Evolutionary conservation across 2,329 filamentous ascomycete genomes (phyloP), one percentile per base, ranked within the genome.

Genomic region (Clonostachys rhizophaga): DNA sequence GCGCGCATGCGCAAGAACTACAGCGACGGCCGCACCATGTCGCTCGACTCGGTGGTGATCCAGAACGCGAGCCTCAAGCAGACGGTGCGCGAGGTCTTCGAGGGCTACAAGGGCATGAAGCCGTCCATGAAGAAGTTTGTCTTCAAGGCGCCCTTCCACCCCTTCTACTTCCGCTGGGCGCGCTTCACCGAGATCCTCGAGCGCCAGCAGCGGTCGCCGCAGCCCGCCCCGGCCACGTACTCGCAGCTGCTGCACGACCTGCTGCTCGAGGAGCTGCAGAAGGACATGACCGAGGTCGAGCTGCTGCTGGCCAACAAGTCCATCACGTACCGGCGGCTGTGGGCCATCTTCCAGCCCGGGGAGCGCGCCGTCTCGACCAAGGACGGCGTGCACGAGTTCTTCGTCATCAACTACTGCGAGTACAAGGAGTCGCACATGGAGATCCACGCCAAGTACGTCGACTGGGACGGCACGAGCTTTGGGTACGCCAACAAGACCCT

Each of bases 331-430:
- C 89, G 95, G 48, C 76, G 95, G 4, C 71, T 95, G 2, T 95
- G 91, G 91, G 89, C 90, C 0, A 69, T 96, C 4, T 95, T 87
- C 77, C 95, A 94, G 59, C 91, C 91, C 0, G 88, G 90, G 56
- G 90, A 88, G 0, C 79, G 95, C 17, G 86, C 83, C 1, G 92
- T 86, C 61, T 82, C 86, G 0, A 80, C 82, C 0, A 92, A 88
- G 0, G 95, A 95, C 52, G 87, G 87, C 4, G 83, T 81, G 35
- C 69, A 75, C 13, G 87, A 92, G 36, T 86, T 87, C 10, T 92
- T 95, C 76, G 91, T 88, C 61, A 83, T 92, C 2, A 87, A 92
- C 49, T 79, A 84, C 52, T 84, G 86, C 1, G 83, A 84, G 56
- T 79, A 75, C 54, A 16, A 37, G 24, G 24, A 30, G 24, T 30